A percentile compares a stretch with the other conserved stretches of the same genome.
Evolutionary conservation across 768 basidiomycete genomes (phyloP).

Genomic region (Scleroderma bovista): DNA sequence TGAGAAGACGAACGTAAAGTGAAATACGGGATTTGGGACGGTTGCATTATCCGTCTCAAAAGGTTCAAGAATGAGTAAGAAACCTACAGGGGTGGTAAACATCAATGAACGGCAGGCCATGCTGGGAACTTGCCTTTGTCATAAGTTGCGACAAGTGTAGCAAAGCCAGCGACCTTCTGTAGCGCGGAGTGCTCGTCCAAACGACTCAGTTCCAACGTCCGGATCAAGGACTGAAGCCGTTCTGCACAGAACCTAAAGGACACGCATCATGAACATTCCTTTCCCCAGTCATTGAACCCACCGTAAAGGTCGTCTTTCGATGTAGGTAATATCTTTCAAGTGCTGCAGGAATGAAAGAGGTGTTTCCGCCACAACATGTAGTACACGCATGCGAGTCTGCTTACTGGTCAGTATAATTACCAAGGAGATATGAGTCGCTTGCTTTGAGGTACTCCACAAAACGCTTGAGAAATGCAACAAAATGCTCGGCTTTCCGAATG

Average conservation of each 20-base stretch:
- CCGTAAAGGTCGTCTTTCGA: conserved; percentile 90
- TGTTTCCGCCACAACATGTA: conserved; percentile 98
- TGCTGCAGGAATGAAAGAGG: conserved; percentile 96
- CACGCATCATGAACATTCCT: background rate
- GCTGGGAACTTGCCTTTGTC: conserved; percentile 67
- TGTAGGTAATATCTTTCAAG: conserved; percentile 97
- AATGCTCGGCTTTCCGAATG: conserved; percentile 98
- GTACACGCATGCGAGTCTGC: conserved; percentile 97
- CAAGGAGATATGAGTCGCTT: background rate
- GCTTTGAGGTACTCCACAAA: conserved; percentile 99
- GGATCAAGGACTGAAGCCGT: conserved; percentile 87
- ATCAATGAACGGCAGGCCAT: background rate
- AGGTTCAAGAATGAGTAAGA: conserved; percentile 93
- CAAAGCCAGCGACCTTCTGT: conserved; percentile 94
- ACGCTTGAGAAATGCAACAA: conserved; percentile 95
- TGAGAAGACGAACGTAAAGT: conserved; percentile 70
- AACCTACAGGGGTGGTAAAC: conserved; percentile 47
- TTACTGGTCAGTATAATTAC: conserved; percentile 8
- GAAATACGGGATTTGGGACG: conserved; percentile 97
- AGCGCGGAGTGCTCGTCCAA: conserved; percentile 89
- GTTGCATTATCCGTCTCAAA: conserved; percentile 99
- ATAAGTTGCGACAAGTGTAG: conserved; percentile 95
- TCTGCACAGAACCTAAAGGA: conserved; percentile 86
- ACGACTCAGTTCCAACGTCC: conserved; percentile 83
- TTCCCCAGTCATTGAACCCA: too few species aligned